Percentiles rank a stretch among this genome's conserved stretches.
Evolutionary conservation across 768 basidiomycete genomes (phyloP).

Genomic region (Sporobolomyces phaffii): DNA sequence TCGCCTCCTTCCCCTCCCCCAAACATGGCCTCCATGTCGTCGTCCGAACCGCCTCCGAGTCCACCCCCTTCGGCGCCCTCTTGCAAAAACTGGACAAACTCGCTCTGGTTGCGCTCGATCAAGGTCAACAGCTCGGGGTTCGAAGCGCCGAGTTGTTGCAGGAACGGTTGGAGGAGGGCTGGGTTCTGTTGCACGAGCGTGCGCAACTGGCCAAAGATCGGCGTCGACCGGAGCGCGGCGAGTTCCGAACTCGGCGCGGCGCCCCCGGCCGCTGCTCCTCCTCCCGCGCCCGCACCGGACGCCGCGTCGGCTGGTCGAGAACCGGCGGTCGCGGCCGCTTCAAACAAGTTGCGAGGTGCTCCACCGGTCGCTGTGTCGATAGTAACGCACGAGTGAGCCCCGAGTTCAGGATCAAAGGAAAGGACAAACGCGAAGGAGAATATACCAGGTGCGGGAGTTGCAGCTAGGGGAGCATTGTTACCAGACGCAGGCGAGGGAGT

Average conservation of each 20-base stretch:
- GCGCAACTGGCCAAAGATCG: conserved; percentile 67
- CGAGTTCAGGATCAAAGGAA: conserved; percentile 31
- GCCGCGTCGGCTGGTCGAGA: conserved; percentile 45
- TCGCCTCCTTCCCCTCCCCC: conserved; percentile 31
- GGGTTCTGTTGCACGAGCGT: conserved; percentile 72
- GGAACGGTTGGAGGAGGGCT: conserved; percentile 63
- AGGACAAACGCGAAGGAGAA: too few species aligned
- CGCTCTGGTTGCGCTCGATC: conserved; percentile 66
- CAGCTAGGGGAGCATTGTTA: conserved; percentile 47
- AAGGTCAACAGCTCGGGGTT: conserved; percentile 71
- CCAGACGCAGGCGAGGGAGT: conserved; percentile 40
- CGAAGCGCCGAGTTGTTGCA: conserved; percentile 69
- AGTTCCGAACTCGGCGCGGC: conserved; percentile 48
- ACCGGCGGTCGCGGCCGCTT: conserved; percentile 42
- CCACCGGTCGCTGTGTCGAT: not conserved
- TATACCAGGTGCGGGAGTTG: conserved; percentile 47
- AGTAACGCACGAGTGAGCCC: not conserved
- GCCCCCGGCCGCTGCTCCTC: conserved; percentile 32
- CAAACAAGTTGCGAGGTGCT: conserved; percentile 39
- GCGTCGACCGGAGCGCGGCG: conserved; percentile 54
- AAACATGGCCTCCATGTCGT: conserved; percentile 43
- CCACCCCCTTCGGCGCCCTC: conserved; percentile 42
- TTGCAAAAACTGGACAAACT: conserved; percentile 61
- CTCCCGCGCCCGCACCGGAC: conserved; percentile 40
- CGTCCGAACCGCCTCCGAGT: conserved; percentile 43